A percentile compares a stretch with the other conserved stretches of the same genome.
These are phyloP conservation scores for Extremus antarcticus DNA, from an alignment of 495 filamentous ascomycete genomes.

Conservation along the genomic window DNA sequence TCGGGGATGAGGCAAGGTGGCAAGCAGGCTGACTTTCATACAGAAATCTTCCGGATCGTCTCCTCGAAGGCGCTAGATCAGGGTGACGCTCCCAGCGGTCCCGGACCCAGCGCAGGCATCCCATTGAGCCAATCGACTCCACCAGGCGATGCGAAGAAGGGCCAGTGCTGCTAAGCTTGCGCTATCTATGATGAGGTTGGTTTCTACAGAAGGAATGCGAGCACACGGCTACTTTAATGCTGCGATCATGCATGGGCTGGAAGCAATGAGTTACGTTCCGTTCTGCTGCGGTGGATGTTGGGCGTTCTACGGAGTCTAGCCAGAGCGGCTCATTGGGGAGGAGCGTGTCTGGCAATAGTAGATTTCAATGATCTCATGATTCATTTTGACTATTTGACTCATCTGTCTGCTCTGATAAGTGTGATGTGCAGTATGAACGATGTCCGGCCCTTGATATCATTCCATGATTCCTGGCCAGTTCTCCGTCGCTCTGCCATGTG, in stretches of 20 bases:
- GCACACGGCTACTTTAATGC: background rate
- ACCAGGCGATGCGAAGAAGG: constrained; percentile 64
- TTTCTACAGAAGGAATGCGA: background rate
- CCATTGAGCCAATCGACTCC: constrained; percentile 60
- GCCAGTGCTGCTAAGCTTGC: constrained; percentile 67
- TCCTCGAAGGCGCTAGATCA: constrained; percentile 92
- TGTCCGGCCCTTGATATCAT: no score
- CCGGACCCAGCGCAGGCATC: constrained; percentile 58
- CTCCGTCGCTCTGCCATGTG: no score
- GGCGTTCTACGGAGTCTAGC: background rate
- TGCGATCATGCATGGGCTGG: background rate
- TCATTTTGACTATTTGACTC: background rate
- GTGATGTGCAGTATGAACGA: background rate
- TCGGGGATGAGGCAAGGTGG: background rate
- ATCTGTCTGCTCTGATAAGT: background rate
- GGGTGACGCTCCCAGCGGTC: constrained; percentile 63
- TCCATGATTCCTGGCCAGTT: no score
- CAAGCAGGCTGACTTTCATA: background rate
- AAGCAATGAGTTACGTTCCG: background rate
- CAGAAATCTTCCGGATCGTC: constrained; percentile 99
- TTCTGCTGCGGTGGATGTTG: background rate
- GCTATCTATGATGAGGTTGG: background rate
- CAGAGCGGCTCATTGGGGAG: background rate
- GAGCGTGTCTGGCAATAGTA: background rate
- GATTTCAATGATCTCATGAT: background rate